Base-by-base conservation (phyloP, 345 rosid species). In the Sapria himalayana region DNA sequence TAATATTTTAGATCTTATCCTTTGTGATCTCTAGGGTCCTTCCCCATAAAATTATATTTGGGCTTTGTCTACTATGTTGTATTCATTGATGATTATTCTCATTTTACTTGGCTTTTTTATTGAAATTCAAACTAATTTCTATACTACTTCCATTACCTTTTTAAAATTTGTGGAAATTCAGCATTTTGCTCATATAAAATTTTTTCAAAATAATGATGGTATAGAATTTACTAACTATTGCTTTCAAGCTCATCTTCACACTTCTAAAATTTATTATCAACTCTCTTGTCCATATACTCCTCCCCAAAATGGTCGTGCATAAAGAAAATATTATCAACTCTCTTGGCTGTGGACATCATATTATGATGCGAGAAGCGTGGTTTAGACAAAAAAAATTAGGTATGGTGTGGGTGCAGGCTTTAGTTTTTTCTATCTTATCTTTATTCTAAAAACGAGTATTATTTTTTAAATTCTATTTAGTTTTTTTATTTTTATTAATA, bases 151-250 rank as follows among this genome's bases (percentile, higher is more conserved):
- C 20, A 0, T 38, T 14, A 1, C n/a, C 2, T 49, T 49, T 9
- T 2, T 27, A 2, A 39, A 21, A 0, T 27, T 49, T 14, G 3
- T 40, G 7, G 17, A 31, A 9, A 25, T 13, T 3, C 29, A 48
- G 15, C 3, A 15, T 38, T 13, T 1, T 13, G 0, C 6, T 2
- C 3, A 1, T 1, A 50, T 40, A 0, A 50, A 32, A 9, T 0
- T 9, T 7, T 39, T 50, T 32, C 33, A 39, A 50, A 29, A 33
- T 41, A 40, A 40, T 5, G 32, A 11, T 0, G 39, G 33, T n/a
- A 12, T 13, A 0, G 33, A 50, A 15, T 40, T 50, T 50, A 21
- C n/a, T 9, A 39, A n/a, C 14, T 14, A 3, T 15, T 6, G 14
- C 19, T 43, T 52, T 0, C 29, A 27, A 16, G 5, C 19, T 4